phyloP scores from a whole-genome alignment of 1,284 basidiomycete species.

The Meripilus lineatus region DNA sequence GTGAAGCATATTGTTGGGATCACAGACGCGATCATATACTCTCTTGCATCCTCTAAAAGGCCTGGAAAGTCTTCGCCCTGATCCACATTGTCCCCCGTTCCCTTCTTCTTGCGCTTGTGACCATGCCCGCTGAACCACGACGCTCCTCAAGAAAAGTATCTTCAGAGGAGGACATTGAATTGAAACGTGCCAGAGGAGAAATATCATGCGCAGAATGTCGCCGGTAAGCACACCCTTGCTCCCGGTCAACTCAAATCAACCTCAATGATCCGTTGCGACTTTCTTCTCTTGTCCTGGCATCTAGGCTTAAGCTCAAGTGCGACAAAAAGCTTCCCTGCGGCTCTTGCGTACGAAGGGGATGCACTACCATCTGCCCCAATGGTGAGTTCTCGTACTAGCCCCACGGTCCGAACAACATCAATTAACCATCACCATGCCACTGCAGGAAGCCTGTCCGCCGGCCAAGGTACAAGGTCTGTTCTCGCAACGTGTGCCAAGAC shows the following conservation, averaged over 20 bases:
- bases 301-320: slow-evolving; percentile 70
- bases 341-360: slow-evolving; percentile 69
- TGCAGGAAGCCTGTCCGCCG: slow-evolving; percentile 26
- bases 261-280: neutral
- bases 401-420: too few species aligned
- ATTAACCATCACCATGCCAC: too few species aligned
- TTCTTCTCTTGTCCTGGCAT: slow-evolving; percentile 1
- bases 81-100: neutral
- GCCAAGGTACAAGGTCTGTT: slow-evolving; percentile 27
- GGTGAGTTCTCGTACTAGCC: too few species aligned
- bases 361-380: slow-evolving; percentile 72
- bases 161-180: slow-evolving; percentile 38
- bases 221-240: slow-evolving; percentile 36
- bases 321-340: slow-evolving; percentile 73
- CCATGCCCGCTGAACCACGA: slow-evolving; percentile 26
- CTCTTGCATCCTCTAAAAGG: too few species aligned
- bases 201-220: slow-evolving; percentile 72
- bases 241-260: neutral
- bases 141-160: slow-evolving; percentile 21
- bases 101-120: neutral
- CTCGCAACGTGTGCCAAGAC: neutral
- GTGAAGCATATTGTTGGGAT: too few species aligned
- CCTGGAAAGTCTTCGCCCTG: neutral
- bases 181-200: slow-evolving; percentile 62
- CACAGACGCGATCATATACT: too few species aligned